These are phyloP conservation scores for Cetradonia linearis DNA, from an alignment of 495 filamentous ascomycete species.

Conservation along the genomic window DNA sequence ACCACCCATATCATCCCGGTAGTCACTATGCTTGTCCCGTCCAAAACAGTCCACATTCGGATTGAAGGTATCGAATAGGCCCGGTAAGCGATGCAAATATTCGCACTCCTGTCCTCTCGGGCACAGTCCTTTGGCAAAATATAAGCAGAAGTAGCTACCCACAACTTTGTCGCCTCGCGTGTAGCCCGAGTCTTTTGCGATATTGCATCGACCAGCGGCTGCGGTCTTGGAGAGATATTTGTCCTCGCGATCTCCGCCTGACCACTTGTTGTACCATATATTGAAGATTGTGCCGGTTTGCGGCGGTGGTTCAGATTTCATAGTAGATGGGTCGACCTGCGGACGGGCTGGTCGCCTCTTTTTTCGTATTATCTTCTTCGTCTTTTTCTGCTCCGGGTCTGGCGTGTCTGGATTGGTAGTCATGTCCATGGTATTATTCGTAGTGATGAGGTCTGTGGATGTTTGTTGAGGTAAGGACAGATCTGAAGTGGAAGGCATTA, in stretches of 20 bases:
- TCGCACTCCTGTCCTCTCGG: slow-evolving; percentile 85
- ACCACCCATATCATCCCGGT: slow-evolving; percentile 93
- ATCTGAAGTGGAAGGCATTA: background rate
- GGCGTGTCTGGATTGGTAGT: slow-evolving; percentile 22
- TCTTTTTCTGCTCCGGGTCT: slow-evolving; percentile 36
- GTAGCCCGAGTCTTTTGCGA: slow-evolving; percentile 74
- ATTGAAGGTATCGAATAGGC: slow-evolving; percentile 72
- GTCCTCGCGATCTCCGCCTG: slow-evolving; percentile 87
- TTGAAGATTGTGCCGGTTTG: slow-evolving; percentile 93
- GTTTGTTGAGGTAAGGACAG: background rate
- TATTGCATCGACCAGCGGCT: slow-evolving; percentile 69
- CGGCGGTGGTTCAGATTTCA: slow-evolving; percentile 70
- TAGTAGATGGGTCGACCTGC: slow-evolving; percentile 73
- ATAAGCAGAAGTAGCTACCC: slow-evolving; percentile 85
- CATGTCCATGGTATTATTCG: slow-evolving; percentile 22
- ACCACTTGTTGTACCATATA: slow-evolving; percentile 95
- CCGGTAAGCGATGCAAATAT: slow-evolving; percentile 82
- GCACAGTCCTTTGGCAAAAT: slow-evolving; percentile 76
- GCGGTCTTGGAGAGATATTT: slow-evolving; percentile 67
- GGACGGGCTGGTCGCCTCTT: slow-evolving; percentile 48
- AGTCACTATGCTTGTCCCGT: slow-evolving; percentile 74
- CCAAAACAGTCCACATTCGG: slow-evolving; percentile 92
- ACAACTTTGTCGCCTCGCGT: slow-evolving; percentile 72
- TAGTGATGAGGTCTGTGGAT: slow-evolving; percentile 23
- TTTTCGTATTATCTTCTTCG: slow-evolving; percentile 43